Evolutionary conservation across 2,329 filamentous ascomycete species (phyloP).

Genomic region (Neodidymelliopsis sp.): DNA sequence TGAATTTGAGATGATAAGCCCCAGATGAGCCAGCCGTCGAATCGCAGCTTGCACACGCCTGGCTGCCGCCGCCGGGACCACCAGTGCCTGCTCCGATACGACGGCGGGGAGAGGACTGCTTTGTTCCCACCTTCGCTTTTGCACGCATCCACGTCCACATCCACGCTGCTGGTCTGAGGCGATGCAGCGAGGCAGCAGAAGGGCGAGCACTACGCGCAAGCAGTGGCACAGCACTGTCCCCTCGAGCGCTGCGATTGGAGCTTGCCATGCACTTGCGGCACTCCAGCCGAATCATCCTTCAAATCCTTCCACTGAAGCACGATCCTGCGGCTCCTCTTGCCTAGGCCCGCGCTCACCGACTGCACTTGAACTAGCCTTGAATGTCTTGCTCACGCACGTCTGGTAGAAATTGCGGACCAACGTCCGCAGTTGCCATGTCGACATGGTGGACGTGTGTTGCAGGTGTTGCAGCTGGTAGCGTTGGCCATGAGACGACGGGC

Average conservation of each 20-base stretch:
- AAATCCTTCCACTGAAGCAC: not conserved
- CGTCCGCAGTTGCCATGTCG: conserved; percentile 15
- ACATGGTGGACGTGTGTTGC: conserved; percentile 9
- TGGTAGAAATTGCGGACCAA: conserved; percentile 7
- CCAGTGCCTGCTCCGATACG: not conserved
- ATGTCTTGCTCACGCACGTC: not conserved
- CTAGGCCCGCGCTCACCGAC: conserved; percentile 20
- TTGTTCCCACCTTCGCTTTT: not conserved
- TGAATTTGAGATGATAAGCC: conserved; percentile 13
- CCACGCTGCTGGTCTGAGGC: conserved; percentile 1
- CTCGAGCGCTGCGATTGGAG: conserved; percentile 8
- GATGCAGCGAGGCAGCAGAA: conserved; percentile 10
- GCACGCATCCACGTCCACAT: not conserved
- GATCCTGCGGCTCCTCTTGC: conserved; percentile 17
- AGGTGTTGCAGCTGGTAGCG: conserved; percentile 9
- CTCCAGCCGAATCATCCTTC: conserved; percentile 8
- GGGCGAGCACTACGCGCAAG: conserved; percentile 15
- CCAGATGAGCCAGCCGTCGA: conserved; percentile 9
- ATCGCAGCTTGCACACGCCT: conserved; percentile 13
- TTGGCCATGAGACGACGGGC: too few species aligned
- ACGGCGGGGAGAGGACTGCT: conserved; percentile 2
- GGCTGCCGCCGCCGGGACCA: conserved; percentile 5
- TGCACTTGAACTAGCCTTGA: not conserved
- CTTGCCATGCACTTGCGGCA: conserved; percentile 4
- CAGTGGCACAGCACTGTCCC: conserved; percentile 23